Evolutionary conservation across 2,329 filamentous ascomycete species (phyloP), one percentile per base, ranked within the genome.

Genomic region (Thermoascus crustaceus): DNA sequence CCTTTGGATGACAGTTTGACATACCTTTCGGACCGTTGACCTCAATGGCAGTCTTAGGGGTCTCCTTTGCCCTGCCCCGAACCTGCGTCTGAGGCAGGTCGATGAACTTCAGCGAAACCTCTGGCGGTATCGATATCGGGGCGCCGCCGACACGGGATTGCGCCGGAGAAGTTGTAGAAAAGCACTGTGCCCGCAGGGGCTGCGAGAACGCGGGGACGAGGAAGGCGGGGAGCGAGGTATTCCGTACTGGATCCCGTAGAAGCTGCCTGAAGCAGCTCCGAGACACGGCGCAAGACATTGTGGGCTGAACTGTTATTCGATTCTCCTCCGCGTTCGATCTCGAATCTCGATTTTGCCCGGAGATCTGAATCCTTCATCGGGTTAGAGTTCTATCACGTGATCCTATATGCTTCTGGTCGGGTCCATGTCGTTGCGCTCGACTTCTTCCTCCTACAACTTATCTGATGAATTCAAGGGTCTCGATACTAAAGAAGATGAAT

Each of bases 141-240:
- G 83, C 83, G 49, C 78, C 75, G 50, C 91, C 91, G 43, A 98
- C 82, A 71, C 95, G 91, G 29, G 89, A 95, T 39, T 71, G 65
- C 48, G 72, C 71, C 55, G 65, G 63, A 35, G 76, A 57, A 27
- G 85, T 82, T 26, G 78, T 80, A 38, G 84, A 88, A 69, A 95
- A 95, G 43, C 66, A 64, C 54, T 73, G 69, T 44, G 55, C 49
- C 34, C 46, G 49, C 33, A 33, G 64, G 44, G 46, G 60, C 36
- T 46, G 63, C 44, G 53, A 76, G 63, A 86, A 80, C 31, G 80
- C 78, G 8, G 84, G 83, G 9, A 85, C 67, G 32, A 89, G 78
- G 58, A 88, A 87, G 17, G 73, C 63, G 19, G 83, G 82, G 30
- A 87, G 66, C n/a, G 71, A 71, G 39, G 69, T 62, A 36, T 69